Base-by-base conservation (phyloP, 2,329 filamentous ascomycete genomes). In the Colletotrichum sp. region DNA sequence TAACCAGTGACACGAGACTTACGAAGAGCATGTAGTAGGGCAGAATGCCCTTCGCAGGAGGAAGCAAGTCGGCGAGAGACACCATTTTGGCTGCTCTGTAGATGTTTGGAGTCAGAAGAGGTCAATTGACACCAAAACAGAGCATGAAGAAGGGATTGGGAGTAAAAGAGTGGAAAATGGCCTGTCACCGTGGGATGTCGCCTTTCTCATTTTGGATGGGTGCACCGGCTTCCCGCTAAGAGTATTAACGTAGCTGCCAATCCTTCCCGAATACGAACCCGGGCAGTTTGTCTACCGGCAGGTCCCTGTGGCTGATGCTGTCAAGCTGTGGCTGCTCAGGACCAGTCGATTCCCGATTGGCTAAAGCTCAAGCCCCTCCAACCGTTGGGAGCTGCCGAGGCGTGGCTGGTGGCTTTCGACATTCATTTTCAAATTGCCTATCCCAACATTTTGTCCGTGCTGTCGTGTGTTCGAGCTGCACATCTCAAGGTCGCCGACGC, bases 21-120 rank as follows among this genome's bases (percentile, higher is more conserved):
- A 92, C 90, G 64, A 90, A 80, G 71, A 91, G 84, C 83, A 92
- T 90, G 81, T 92, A 92, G 79, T 91, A 91, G 28, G 91, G 91
- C 73, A 92, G 80, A 76, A 90, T 85, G 76, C 91, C 91, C 80
- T 91, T 87, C 64, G 87, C 85, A 3, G 83, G 81, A 5, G 90
- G 89, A 30, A 90, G 87, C 63, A 87, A 84, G 26, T 83, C 81
- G 73, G 85, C 82, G 71, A 91, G 55, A 3, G 83, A 76, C 43
- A 90, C 88, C 89, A 92, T 90, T 39, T 63, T 78, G 36, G 57
- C 55, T 61, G 28, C 5, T 14, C 34, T 34, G 32, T 9, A 21
- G 12, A 12, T 12, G 21, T 13, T 2, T 36, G 8, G 14, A 30
- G 68, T 28, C 59, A 64, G 26, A 18, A 8, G 2, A 26, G 8